Conservation (phyloP, 2,329 filamentous ascomycete species). For the Clarireedia homoeocarpa region DNA sequence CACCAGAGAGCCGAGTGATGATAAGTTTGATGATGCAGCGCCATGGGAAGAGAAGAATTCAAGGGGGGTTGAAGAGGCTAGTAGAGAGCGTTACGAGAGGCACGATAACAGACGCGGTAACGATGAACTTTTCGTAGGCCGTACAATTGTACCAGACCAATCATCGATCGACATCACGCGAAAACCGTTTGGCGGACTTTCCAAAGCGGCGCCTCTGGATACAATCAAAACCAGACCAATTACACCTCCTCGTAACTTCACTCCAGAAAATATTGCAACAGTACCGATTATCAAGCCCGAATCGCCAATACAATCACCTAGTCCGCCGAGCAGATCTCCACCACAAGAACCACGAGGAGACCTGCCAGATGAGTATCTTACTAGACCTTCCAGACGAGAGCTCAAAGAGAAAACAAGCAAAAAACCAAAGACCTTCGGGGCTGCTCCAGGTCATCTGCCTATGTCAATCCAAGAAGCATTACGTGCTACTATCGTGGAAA, state of each 20-base stretch:
- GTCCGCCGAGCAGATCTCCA: background rate
- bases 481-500: background rate
- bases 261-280: background rate
- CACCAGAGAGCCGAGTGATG: conserved; percentile 33
- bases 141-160: conserved; percentile 16
- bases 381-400: conserved; percentile 13
- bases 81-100: conserved; percentile 1
- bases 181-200: conserved; percentile 6
- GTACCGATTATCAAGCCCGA: background rate
- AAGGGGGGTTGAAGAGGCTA: conserved; percentile 23
- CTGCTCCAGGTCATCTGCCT: background rate
- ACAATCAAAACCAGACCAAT: background rate
- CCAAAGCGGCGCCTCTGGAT: background rate
- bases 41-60: conserved; percentile 39
- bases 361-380: conserved; percentile 9
- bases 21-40: conserved; percentile 38
- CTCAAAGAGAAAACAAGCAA: conserved; percentile 12
- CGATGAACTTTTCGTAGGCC: conserved; percentile 29
- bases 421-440: background rate
- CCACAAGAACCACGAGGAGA: conserved; percentile 8
- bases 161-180: conserved; percentile 9
- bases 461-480: conserved; percentile 8
- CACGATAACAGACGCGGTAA: conserved; percentile 16
- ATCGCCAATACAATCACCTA: background rate
- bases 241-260: background rate